These are phyloP conservation scores for Phialophora verrucosa DNA, from an alignment of 2,329 filamentous ascomycete species.

Conservation along the genomic window DNA sequence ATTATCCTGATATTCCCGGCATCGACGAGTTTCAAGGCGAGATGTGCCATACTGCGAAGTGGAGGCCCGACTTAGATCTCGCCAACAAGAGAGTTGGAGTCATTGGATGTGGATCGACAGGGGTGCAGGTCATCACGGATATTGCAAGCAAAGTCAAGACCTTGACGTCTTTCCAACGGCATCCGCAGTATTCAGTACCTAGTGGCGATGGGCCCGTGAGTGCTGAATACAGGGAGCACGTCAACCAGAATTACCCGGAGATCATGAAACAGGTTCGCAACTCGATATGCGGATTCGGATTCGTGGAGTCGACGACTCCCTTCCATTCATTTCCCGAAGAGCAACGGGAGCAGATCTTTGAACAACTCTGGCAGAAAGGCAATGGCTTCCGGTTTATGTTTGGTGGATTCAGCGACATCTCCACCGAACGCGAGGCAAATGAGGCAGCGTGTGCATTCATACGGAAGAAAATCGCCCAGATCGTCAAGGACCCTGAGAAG, in stretches of 20 bases:
- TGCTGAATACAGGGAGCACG: constrained; percentile 27
- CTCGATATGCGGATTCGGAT: constrained; percentile 67
- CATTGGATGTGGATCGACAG: constrained; percentile 68
- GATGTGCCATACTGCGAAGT: constrained; percentile 50
- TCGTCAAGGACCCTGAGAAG: constrained; percentile 58
- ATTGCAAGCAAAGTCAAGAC: constrained; percentile 41
- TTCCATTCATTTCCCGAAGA: constrained; percentile 13
- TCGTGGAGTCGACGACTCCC: constrained; percentile 51
- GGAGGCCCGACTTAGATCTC: constrained; percentile 43
- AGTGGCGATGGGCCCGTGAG: constrained; percentile 25
- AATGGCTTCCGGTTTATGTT: constrained; percentile 61
- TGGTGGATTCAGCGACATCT: constrained; percentile 57
- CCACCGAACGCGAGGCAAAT: constrained; percentile 56
- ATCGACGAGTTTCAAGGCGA: constrained; percentile 48
- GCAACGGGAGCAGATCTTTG: constrained; percentile 53
- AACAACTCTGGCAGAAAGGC: constrained; percentile 57
- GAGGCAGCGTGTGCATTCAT: constrained; percentile 61
- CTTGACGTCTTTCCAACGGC: constrained; percentile 46
- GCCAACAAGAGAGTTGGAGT: constrained; percentile 57
- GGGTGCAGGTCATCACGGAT: constrained; percentile 58
- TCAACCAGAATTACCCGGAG: constrained; percentile 45
- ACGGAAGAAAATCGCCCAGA: constrained; percentile 57
- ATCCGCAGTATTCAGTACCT: constrained; percentile 38
- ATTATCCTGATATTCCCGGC: constrained; percentile 47
- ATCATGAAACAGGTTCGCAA: constrained; percentile 44